These are phyloP conservation scores for Diplodia sapinea DNA, from an alignment of 2,329 filamentous ascomycete species.

Conservation along the genomic window DNA sequence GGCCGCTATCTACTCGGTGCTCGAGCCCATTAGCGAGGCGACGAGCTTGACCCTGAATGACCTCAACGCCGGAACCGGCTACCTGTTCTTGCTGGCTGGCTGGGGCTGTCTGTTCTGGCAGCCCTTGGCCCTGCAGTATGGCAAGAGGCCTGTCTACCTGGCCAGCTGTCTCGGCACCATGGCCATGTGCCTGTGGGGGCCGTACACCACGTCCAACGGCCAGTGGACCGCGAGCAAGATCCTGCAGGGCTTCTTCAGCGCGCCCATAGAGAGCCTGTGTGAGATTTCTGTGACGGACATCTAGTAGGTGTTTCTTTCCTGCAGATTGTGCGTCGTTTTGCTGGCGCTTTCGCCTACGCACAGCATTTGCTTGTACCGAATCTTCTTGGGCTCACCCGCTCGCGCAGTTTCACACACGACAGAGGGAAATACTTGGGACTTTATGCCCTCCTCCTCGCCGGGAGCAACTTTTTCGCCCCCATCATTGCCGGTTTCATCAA, in stretches of 20 bases:
- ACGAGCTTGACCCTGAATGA: slow-evolving; percentile 54
- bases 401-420: slow-evolving; percentile 41
- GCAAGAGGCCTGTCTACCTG: slow-evolving; percentile 58
- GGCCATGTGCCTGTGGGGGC: slow-evolving; percentile 48
- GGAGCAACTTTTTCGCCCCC: slow-evolving; percentile 47
- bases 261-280: slow-evolving; percentile 57
- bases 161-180: slow-evolving; percentile 50
- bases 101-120: slow-evolving; percentile 61
- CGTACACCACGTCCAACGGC: slow-evolving; percentile 52
- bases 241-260: slow-evolving; percentile 55
- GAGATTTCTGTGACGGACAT: slow-evolving; percentile 55
- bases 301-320: slow-evolving; percentile 34
- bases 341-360: too few species aligned
- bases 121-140: slow-evolving; percentile 59
- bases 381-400: background rate
- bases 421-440: slow-evolving; percentile 43
- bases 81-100: slow-evolving; percentile 60
- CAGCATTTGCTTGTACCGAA: background rate
- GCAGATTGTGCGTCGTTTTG: too few species aligned
- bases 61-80: slow-evolving; percentile 58
- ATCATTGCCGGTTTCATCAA: slow-evolving; percentile 47
- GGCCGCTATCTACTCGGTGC: slow-evolving; percentile 58
- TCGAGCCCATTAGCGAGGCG: slow-evolving; percentile 55
- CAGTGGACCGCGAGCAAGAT: slow-evolving; percentile 57
- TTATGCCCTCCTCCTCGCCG: slow-evolving; percentile 43